These are phyloP conservation scores for Leptographium procerum DNA, from an alignment of 2,329 filamentous ascomycete species.

Conservation along the genomic window DNA sequence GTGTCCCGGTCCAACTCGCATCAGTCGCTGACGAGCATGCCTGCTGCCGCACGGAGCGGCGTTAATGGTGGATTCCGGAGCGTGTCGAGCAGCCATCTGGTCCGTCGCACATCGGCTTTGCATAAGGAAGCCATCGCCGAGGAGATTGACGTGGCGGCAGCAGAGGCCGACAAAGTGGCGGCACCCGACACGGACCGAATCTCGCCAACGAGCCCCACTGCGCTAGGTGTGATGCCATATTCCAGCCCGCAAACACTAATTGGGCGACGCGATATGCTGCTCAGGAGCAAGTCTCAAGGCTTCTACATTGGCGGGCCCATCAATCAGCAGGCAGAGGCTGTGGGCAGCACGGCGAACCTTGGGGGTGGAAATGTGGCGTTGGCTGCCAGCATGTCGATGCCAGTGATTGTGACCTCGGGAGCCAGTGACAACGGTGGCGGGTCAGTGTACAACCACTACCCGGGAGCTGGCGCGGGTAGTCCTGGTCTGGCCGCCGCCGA, in stretches of 20 bases:
- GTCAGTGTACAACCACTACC: constrained; percentile 2
- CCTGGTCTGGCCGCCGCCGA: constrained; percentile 26
- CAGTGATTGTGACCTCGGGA: constrained; percentile 19
- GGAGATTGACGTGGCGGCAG: constrained; percentile 18
- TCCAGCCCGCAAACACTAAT: constrained; percentile 44
- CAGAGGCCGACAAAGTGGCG: no score
- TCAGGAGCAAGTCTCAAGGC: constrained; percentile 38
- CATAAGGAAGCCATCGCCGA: constrained; percentile 31
- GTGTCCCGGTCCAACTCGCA: constrained; percentile 15
- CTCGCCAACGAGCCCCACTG: not conserved
- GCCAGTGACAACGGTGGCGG: constrained; percentile 2
- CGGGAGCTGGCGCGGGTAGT: not conserved
- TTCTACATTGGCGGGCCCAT: constrained; percentile 19
- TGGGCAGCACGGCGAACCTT: constrained; percentile 3
- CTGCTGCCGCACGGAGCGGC: not conserved
- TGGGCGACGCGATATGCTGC: constrained; percentile 41
- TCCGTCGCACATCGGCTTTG: constrained; percentile 18
- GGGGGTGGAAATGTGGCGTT: not conserved
- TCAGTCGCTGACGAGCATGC: constrained; percentile 4
- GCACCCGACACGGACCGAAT: not conserved
- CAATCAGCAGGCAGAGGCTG: constrained; percentile 8
- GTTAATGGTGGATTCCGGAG: constrained; percentile 12
- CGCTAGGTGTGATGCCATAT: constrained; percentile 38
- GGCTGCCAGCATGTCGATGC: constrained; percentile 12
- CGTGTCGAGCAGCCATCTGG: constrained; percentile 12